These are phyloP conservation scores for Chalara sp. DNA, from an alignment of 2,329 filamentous ascomycete species.

Conservation along the genomic window DNA sequence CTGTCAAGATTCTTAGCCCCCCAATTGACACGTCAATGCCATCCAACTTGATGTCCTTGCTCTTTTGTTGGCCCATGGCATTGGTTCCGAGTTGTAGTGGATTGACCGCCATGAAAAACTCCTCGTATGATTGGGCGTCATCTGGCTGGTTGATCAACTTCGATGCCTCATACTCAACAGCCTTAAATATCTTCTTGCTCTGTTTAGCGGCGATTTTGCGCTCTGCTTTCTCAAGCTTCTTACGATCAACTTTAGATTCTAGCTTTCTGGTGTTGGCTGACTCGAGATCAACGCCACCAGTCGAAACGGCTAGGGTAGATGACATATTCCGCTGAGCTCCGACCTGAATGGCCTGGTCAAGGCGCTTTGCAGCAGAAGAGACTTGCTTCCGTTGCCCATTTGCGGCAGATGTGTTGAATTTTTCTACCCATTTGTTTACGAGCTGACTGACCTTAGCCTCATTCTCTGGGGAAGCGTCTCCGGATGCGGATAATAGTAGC, in stretches of 20 bases:
- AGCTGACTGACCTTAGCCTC: conserved; percentile 74
- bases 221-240: conserved; percentile 99
- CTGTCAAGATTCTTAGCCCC: conserved; percentile 79
- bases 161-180: conserved; percentile 94
- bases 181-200: conserved; percentile 97
- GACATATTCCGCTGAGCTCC: conserved; percentile 93
- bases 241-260: conserved; percentile 93
- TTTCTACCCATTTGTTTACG: conserved; percentile 83
- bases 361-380: conserved; percentile 71
- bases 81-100: conserved; percentile 78
- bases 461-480: conserved; percentile 64
- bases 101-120: conserved; percentile 99
- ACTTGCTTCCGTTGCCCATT: conserved; percentile 61
- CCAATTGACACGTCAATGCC: conserved; percentile 92
- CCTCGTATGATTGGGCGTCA: conserved; percentile 87
- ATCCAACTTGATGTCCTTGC: conserved; percentile 98
- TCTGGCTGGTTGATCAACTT: conserved; percentile 78
- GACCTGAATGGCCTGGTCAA: conserved; percentile 94
- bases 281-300: conserved; percentile 82
- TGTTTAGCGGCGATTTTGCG: conserved; percentile 97
- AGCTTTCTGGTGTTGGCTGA: conserved; percentile 90
- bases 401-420: conserved; percentile 64
- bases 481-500: conserved; percentile 87
- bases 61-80: conserved; percentile 68
- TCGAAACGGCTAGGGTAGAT: conserved; percentile 82